Percentiles rank a stretch among this genome's conserved stretches.
These are phyloP conservation scores for Filobasidium wieringae DNA, from an alignment of 768 basidiomycete genomes.

Conservation along the genomic window DNA sequence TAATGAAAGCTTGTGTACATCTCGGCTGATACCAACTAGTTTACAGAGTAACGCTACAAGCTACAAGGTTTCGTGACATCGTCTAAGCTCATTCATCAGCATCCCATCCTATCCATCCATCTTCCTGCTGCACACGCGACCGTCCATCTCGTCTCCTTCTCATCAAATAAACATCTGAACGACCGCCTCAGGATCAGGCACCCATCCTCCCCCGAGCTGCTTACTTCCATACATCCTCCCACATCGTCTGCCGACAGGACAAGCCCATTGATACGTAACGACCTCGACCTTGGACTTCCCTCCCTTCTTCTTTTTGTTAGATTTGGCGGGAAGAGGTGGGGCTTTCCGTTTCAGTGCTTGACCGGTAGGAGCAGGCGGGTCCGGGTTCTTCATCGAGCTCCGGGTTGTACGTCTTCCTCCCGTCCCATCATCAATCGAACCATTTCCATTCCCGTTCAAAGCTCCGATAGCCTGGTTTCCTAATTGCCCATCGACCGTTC, in stretches of 20 bases:
- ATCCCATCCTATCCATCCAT: no score
- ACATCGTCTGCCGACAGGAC: constrained; percentile 27
- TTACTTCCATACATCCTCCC: constrained; percentile 21
- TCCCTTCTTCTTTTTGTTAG: neutral
- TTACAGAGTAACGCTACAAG: no score
- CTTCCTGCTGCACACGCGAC: no score
- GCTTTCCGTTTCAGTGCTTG: neutral
- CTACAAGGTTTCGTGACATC: no score
- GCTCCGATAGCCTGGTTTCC: neutral
- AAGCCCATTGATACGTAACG: constrained; percentile 23
- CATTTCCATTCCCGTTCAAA: neutral
- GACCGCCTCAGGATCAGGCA: neutral
- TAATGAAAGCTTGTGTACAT: no score
- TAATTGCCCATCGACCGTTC: constrained; percentile 6
- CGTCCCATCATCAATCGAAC: neutral
- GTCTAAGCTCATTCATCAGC: no score
- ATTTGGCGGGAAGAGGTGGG: neutral
- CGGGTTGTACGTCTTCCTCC: neutral
- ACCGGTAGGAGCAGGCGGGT: neutral
- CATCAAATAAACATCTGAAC: constrained; percentile 14
- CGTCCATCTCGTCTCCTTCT: no score
- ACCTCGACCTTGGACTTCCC: neutral
- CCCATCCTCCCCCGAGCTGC: constrained; percentile 17
- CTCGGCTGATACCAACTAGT: no score
- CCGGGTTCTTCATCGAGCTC: neutral